Evolutionary conservation across 345 rosid genomes (phyloP).

Genomic region (Salix dunnii): DNA sequence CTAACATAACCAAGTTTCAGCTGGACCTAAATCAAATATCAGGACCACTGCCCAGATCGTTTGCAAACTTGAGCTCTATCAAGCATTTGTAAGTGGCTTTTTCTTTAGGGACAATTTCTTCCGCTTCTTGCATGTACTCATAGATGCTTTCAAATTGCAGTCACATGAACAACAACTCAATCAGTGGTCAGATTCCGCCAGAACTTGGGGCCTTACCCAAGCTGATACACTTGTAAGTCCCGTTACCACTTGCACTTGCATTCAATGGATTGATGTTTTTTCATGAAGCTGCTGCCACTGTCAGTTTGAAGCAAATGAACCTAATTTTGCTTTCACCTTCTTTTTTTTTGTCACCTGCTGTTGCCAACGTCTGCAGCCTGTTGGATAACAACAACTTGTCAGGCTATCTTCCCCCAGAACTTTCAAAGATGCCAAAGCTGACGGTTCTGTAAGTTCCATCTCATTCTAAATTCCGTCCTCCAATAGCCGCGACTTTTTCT

Average conservation of each 20-base stretch:
- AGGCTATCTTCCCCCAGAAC: slow-evolving; percentile 40
- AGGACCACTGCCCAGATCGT: slow-evolving; percentile 39
- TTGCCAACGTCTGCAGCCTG: slow-evolving; percentile 30
- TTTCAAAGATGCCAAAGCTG: slow-evolving; percentile 37
- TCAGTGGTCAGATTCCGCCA: slow-evolving; percentile 46
- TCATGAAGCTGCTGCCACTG: background rate
- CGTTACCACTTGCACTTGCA: background rate
- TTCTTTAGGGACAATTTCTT: background rate
- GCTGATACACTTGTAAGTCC: slow-evolving; percentile 44
- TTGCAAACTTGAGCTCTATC: slow-evolving; percentile 27
- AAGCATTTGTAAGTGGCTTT: slow-evolving; percentile 39
- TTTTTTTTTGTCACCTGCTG: too few relatives aligned
- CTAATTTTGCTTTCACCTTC: background rate
- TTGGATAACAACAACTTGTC: slow-evolving; percentile 49
- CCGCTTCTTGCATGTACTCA: background rate
- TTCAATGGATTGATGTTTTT: background rate
- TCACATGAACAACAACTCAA: slow-evolving; percentile 52
- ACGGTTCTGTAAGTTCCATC: slow-evolving; percentile 31
- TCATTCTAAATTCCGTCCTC: background rate
- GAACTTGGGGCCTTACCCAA: slow-evolving; percentile 34
- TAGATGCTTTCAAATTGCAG: slow-evolving; percentile 19
- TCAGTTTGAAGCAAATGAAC: background rate
- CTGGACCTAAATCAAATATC: slow-evolving; percentile 35
- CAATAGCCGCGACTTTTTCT: background rate
- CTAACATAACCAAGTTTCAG: slow-evolving; percentile 36